Evolutionary conservation across 495 filamentous ascomycete species (phyloP).

Genomic region (Cryomyces minteri): DNA sequence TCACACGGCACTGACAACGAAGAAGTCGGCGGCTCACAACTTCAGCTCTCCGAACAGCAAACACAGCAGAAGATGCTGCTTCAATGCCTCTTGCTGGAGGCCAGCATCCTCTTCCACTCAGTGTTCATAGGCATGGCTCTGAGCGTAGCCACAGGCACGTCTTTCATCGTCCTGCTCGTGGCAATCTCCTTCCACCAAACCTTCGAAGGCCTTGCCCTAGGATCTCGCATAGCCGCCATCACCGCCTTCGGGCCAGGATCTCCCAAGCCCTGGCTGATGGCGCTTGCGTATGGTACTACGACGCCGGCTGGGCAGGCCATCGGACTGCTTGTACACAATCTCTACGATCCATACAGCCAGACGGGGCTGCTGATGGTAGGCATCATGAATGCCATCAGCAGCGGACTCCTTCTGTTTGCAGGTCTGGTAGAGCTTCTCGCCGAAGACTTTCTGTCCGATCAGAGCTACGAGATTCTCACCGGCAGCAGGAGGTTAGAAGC

Average conservation of each 20-base stretch:
- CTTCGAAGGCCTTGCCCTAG: slow-evolving; percentile 52
- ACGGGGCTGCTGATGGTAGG: slow-evolving; percentile 80
- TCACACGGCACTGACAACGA: neutral
- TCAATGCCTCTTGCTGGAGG: slow-evolving; percentile 25
- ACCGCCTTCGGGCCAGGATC: slow-evolving; percentile 14
- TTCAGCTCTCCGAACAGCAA: slow-evolving; percentile 5
- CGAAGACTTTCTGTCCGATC: slow-evolving; percentile 82
- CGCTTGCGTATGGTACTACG: slow-evolving; percentile 74
- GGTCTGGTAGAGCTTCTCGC: slow-evolving; percentile 82
- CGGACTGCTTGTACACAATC: slow-evolving; percentile 58
- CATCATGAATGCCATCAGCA: slow-evolving; percentile 79
- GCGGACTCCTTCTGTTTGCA: slow-evolving; percentile 74
- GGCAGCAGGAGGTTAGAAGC: slow-evolving; percentile 57
- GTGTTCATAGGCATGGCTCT: slow-evolving; percentile 53
- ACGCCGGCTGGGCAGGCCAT: slow-evolving; percentile 86
- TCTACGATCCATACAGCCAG: slow-evolving; percentile 71
- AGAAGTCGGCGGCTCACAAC: neutral
- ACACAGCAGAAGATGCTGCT: slow-evolving; percentile 19
- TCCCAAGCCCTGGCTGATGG: slow-evolving; percentile 81
- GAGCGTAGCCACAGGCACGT: slow-evolving; percentile 39
- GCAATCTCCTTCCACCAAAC: slow-evolving; percentile 55
- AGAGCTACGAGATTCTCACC: slow-evolving; percentile 58
- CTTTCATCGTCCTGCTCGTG: slow-evolving; percentile 46
- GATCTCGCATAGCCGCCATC: slow-evolving; percentile 33
- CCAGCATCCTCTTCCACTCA: slow-evolving; percentile 34